Evolutionary conservation across 106 monocot genomes (phyloP), one percentile per base, ranked within the genome.

Genomic region (Platanthera zijinensis): DNA sequence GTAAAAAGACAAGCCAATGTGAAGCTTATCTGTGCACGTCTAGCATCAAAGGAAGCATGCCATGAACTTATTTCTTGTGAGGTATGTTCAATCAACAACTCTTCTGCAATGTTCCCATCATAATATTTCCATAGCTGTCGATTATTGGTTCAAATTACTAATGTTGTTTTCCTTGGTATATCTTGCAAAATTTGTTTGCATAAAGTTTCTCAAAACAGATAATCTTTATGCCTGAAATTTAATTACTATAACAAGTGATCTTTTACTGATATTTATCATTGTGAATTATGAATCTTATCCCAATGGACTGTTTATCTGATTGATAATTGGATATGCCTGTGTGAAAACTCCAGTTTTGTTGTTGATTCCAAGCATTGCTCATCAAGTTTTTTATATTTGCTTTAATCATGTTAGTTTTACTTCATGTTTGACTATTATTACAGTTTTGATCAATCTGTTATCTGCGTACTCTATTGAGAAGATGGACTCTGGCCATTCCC

Each of bases 41-140:
- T 96, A 15, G 83, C 84, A 72, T 87, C 83, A 66, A 71, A 74
- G 51, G 88, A 84, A 76, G 90, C 92, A 22, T 78, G 81, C 28
- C 82, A 87, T 61, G 90, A 96, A 87, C 81, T 96, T 75, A 54
- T 90, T 45, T 59, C 74, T 75, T 82, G 53, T 62, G 96, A 96
- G 96, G 96, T 96, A 85, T 69, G 69, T 46, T 5, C 10, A 66
- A 19, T 11, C 51, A 19, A 51, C 8, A 7, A 50, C 17, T 61
- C 13, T 61, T 17, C 61, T 21, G 53, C 12, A 53, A 8, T 10
- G 14, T 8, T 53, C 1, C 14, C 14, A 53, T 46, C 69, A 62
- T 69, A 46, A 69, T 14, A 39, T 70, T 70, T 48, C 2, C 14
- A 48, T 48, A 46, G 7, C 32, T 39, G 15, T 5, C 48, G 70